These are phyloP conservation scores for Pezicula rhizophila DNA, from an alignment of 2,329 filamentous ascomycete species.

Conservation along the genomic window DNA sequence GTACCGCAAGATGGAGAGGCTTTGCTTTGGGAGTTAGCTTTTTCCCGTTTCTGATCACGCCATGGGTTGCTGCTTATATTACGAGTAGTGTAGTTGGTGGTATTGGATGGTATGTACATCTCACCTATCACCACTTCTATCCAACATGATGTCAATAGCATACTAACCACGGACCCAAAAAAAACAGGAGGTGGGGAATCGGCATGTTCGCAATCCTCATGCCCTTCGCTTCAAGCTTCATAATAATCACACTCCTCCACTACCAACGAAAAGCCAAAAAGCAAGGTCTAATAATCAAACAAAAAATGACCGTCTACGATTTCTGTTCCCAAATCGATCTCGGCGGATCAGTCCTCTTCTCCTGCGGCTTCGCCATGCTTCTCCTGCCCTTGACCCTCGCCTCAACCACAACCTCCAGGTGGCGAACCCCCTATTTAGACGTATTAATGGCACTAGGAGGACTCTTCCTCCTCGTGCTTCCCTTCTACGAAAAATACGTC, in stretches of 20 bases:
- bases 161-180: too few relatives aligned
- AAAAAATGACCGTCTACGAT: constrained; percentile 20
- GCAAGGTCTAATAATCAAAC: constrained; percentile 32
- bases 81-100: constrained; percentile 36
- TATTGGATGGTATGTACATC: constrained; percentile 28
- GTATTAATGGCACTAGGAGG: constrained; percentile 38
- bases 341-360: constrained; percentile 40
- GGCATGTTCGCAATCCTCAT: constrained; percentile 50
- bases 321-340: constrained; percentile 34
- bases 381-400: constrained; percentile 43
- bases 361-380: constrained; percentile 39
- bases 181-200: constrained; percentile 46
- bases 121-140: too few relatives aligned
- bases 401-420: constrained; percentile 22
- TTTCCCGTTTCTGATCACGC: constrained; percentile 49
- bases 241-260: constrained; percentile 41
- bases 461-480: constrained; percentile 33
- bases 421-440: constrained; percentile 40
- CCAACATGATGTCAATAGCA: too few relatives aligned
- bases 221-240: constrained; percentile 42
- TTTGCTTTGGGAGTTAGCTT: constrained; percentile 42
- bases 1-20: constrained; percentile 43
- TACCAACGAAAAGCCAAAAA: constrained; percentile 44
- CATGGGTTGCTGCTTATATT: constrained; percentile 48
- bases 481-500: constrained; percentile 41